Percentiles rank a stretch among this genome's conserved stretches.
Evolutionary conservation across 768 basidiomycete genomes (phyloP).

Genomic region (Pisolithus sp.): DNA sequence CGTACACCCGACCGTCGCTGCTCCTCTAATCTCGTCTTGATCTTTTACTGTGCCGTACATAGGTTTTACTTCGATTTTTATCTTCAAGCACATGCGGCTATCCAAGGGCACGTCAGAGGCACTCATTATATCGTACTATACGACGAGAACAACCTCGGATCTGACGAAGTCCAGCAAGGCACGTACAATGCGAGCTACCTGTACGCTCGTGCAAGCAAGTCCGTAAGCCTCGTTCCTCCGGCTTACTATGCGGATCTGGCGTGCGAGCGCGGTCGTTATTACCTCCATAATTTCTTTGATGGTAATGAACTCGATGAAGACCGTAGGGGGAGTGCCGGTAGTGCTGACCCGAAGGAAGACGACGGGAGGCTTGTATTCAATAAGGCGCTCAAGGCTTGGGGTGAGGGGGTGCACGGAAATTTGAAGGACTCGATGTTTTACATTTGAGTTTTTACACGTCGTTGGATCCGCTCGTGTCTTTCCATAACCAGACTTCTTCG

Average conservation of each 20-base stretch:
- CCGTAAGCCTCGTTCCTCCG: slow-evolving; percentile 14
- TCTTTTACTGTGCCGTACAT: slow-evolving; percentile 4
- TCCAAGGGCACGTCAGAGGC: slow-evolving; percentile 33
- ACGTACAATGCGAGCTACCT: slow-evolving; percentile 42
- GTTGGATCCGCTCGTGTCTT: no score
- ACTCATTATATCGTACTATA: slow-evolving; percentile 44
- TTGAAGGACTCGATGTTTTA: slow-evolving; percentile 67
- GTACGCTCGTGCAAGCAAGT: slow-evolving; percentile 44
- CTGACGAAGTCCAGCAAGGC: slow-evolving; percentile 39
- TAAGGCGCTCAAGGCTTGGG: slow-evolving; percentile 48
- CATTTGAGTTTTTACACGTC: slow-evolving; percentile 30
- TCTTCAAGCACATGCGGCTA: slow-evolving; percentile 27
- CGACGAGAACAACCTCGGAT: slow-evolving; percentile 39
- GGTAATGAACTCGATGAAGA: slow-evolving; percentile 12
- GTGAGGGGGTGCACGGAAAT: slow-evolving; percentile 41
- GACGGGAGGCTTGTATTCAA: slow-evolving; percentile 21
- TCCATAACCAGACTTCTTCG: no score
- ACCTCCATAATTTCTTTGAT: slow-evolving; percentile 36
- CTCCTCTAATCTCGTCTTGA: slow-evolving; percentile 32
- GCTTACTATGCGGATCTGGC: slow-evolving; percentile 34
- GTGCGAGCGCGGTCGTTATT: slow-evolving; percentile 42
- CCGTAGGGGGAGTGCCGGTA: slow-evolving; percentile 7
- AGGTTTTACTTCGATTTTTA: neutral
- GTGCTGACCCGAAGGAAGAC: slow-evolving; percentile 16
- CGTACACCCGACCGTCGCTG: slow-evolving; percentile 37